Conservation (phyloP, 176 grass and related monocot genomes). For the Juncus effusus region DNA sequence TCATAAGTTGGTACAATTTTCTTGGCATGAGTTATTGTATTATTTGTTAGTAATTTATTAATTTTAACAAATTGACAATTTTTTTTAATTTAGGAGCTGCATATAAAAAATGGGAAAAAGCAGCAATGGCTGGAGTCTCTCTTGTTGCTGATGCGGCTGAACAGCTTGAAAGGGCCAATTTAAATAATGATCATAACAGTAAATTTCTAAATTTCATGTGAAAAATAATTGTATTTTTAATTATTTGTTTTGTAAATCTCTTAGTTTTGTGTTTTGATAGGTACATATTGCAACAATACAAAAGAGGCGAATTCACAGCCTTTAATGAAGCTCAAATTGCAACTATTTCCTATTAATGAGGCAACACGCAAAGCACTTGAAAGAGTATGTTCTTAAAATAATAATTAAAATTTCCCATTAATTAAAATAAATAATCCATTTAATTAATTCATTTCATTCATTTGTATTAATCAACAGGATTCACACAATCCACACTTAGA, state of each 20-base stretch:
- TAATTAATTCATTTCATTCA: conserved; percentile 2
- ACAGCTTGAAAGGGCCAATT: conserved; percentile 63
- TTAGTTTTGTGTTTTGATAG: conserved; percentile 29
- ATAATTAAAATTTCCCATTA: not conserved
- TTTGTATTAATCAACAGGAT: conserved; percentile 54
- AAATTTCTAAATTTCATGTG: conserved; percentile 38
- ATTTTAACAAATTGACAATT: conserved; percentile 7
- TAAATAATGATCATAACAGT: conserved; percentile 31
- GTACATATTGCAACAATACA: conserved; percentile 42
- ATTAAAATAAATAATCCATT: too few species aligned
- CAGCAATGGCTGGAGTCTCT: conserved; percentile 93
- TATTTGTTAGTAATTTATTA: conserved; percentile 23
- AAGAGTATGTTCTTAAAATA: conserved; percentile 51
- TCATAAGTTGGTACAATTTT: too few species aligned
- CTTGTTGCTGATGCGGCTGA: conserved; percentile 99
- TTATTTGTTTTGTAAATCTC: conserved; percentile 14
- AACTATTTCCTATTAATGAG: conserved; percentile 97
- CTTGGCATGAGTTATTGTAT: not conserved
- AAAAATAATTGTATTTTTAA: conserved; percentile 9
- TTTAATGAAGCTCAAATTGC: conserved; percentile 79
- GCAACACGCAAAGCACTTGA: conserved; percentile 76
- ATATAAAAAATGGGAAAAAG: conserved; percentile 95
- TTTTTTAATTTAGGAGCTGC: conserved; percentile 40
- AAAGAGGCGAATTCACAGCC: conserved; percentile 50
- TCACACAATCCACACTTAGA: conserved; percentile 92